Percentiles rank a stretch among this genome's conserved stretches.
Conservation (phyloP, 768 basidiomycete species). For the Lentinus brumalis region DNA sequence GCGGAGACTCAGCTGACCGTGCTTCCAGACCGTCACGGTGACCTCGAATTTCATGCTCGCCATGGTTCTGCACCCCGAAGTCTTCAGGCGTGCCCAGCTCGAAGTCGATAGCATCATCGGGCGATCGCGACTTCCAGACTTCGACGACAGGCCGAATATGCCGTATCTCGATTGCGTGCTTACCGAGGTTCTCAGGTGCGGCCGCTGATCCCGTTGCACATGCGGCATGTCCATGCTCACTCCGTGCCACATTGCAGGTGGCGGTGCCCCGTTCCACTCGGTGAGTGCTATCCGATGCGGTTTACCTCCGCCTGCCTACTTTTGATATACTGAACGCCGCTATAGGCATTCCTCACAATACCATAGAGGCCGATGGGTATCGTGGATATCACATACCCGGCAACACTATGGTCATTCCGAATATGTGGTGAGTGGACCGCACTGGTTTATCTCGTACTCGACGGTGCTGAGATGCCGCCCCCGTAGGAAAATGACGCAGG, state of each 20-base stretch:
- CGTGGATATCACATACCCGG: constrained; percentile 25
- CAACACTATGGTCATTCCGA: constrained; percentile 24
- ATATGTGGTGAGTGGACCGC: constrained; percentile 16
- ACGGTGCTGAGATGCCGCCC: background rate
- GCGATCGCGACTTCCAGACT: constrained; percentile 40
- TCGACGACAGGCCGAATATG: constrained; percentile 40
- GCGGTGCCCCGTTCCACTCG: constrained; percentile 21
- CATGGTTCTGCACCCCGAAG: constrained; percentile 42
- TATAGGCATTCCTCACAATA: constrained; percentile 25
- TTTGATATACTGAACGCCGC: background rate
- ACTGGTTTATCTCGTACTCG: background rate
- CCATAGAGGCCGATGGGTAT: constrained; percentile 27
- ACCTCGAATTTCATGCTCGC: constrained; percentile 44
- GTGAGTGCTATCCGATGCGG: background rate
- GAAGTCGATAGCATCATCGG: constrained; percentile 48
- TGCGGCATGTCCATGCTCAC: background rate
- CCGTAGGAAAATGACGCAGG: constrained; percentile 32
- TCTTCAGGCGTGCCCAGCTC: constrained; percentile 41
- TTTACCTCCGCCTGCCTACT: too few species aligned
- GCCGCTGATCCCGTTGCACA: background rate
- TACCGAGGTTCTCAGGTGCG: constrained; percentile 36
- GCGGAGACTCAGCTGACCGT: background rate
- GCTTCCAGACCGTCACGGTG: constrained; percentile 39
- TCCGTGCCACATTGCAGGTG: constrained; percentile 7
- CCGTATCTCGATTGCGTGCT: constrained; percentile 45